phyloP scores from a whole-genome alignment of 805 yeast species.

The Ogataea sp. region DNA sequence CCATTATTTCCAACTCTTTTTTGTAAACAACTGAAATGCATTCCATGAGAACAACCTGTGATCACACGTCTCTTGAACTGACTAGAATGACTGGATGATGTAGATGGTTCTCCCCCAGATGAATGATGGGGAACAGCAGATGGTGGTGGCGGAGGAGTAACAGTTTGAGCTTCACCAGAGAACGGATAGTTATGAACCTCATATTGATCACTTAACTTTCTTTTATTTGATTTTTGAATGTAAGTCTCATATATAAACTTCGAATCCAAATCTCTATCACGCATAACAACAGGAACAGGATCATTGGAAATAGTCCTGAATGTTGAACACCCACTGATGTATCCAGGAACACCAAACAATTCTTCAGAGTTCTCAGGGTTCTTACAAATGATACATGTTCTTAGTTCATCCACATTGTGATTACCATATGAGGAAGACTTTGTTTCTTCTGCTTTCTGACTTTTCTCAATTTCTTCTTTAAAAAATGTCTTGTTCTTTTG shows the following conservation, averaged over 20 bases:
- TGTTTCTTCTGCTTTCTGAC: background rate
- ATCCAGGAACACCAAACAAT: conserved; percentile 47
- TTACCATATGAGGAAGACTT: too few relatives aligned
- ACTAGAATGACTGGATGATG: conserved; percentile 2
- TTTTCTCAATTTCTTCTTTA: conserved; percentile 3
- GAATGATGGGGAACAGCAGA: too few relatives aligned
- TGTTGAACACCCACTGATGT: background rate
- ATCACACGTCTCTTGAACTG: conserved; percentile 22
- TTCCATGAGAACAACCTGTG: conserved; percentile 44
- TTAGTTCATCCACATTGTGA: conserved; percentile 7
- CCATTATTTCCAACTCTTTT: conserved; percentile 19
- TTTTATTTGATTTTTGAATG: background rate
- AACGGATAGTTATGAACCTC: background rate
- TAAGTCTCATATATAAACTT: background rate
- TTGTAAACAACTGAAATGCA: conserved; percentile 38
- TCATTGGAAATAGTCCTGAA: conserved; percentile 6
- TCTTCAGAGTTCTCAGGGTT: conserved; percentile 37
- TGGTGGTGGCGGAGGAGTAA: too few relatives aligned
- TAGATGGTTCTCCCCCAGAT: too few relatives aligned
- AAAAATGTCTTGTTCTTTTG: conserved; percentile 27
- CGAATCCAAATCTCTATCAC: conserved; percentile 1
- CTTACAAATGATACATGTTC: conserved; percentile 54
- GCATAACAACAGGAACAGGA: conserved; percentile 9
- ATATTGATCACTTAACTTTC: background rate
- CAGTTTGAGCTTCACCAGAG: conserved; percentile 1